Conservation (phyloP, 768 basidiomycete species). For the Auricularia sp. region DNA sequence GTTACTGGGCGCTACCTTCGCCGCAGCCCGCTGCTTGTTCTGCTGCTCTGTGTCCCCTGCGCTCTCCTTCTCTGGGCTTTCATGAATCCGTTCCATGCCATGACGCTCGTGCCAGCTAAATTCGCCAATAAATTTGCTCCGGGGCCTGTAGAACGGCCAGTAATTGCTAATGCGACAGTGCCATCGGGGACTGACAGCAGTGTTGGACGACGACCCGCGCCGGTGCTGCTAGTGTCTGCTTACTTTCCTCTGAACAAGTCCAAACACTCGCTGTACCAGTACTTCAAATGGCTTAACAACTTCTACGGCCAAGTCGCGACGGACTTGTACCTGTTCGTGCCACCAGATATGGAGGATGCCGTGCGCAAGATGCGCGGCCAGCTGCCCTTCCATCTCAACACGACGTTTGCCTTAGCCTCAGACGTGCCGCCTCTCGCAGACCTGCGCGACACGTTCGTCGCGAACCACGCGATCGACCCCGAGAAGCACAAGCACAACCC, state of each 20-base stretch:
- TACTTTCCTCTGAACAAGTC: slow-evolving; percentile 41
- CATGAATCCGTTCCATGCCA: neutral
- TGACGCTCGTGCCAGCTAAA: neutral
- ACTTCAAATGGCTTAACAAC: slow-evolving; percentile 32
- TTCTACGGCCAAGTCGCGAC: slow-evolving; percentile 36
- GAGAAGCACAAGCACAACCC: slow-evolving; percentile 34
- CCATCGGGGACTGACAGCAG: neutral
- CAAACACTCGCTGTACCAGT: slow-evolving; percentile 37
- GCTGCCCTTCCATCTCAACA: slow-evolving; percentile 30
- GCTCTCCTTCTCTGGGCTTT: neutral
- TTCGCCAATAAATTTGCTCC: neutral
- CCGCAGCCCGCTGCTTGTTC: neutral
- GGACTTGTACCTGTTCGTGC: slow-evolving; percentile 45
- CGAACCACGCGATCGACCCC: slow-evolving; percentile 36
- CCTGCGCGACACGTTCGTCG: slow-evolving; percentile 24
- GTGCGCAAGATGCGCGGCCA: neutral
- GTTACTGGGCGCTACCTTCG: neutral
- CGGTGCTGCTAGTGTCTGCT: slow-evolving; percentile 39
- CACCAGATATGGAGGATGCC: slow-evolving; percentile 27
- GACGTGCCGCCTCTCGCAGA: slow-evolving; percentile 35
- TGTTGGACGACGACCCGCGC: neutral
- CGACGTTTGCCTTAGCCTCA: slow-evolving; percentile 35
- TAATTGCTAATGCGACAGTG: no score
- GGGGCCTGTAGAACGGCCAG: neutral
- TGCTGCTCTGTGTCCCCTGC: neutral